Base-by-base conservation (phyloP, 208 protist species). In the Trypanosoma avium region DNA sequence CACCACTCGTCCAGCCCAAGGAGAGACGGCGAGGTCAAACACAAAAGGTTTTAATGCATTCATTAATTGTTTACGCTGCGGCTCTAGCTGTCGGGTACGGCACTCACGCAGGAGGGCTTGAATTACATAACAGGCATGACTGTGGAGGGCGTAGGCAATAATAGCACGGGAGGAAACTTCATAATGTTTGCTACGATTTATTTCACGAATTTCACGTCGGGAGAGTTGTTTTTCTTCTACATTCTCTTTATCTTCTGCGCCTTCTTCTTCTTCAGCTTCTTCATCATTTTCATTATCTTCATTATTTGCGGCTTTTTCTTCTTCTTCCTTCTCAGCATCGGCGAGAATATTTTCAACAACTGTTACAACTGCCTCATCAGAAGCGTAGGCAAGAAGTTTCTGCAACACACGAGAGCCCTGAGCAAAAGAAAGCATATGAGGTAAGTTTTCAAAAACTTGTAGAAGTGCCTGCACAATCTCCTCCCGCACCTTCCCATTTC, bases 361-460 rank as follows among this genome's bases (percentile, higher is more conserved):
- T 2, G 55, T 15, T 3, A 64, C n/a, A 7, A 96, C 70, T 0
- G 59, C 74, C 27, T 82, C 85, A 42, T 96, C 86, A 10, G 72
- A 59, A 0, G 80, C 79, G 61, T 91, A 90, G 9, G 82, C 83
- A 4, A 93, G 66, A 60, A 93, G 56, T 59, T 93, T 93, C 77
- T 96, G 90, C 76, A 96, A 78, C 26, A 91, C 84, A 47, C 83
- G 85, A 26, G 87, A 92, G 32, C 90, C 84, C 75, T 91, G 84
- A 30, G 82, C 54, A 70, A 81, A 86, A 2, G 79, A 70, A 15
- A 93, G 58, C 22, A 79, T 69, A 30, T 79, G 64, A 24, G 73
- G 81, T 36, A 93, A 52, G 53, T 92, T 66, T 2, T 66, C 53
- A 59, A 88, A 84, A 30, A 74, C 70, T 9, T 33, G 45, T 9